Evolutionary conservation across 2,329 filamentous ascomycete species (phyloP).

Genomic region (Calonectria crousiana): DNA sequence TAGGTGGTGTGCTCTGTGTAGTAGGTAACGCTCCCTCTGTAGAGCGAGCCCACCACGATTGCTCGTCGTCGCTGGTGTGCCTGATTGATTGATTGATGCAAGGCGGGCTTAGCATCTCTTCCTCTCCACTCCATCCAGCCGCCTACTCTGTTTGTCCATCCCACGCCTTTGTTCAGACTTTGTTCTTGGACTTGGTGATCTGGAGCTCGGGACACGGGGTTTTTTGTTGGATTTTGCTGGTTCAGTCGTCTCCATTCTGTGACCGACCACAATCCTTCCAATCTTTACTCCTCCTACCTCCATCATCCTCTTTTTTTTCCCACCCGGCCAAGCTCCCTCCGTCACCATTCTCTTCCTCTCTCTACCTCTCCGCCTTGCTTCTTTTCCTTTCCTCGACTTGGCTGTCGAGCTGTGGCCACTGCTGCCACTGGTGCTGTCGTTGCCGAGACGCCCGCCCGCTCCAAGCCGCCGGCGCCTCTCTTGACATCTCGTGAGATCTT

Average conservation of each 20-base stretch:
- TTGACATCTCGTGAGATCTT: slow-evolving; percentile 25
- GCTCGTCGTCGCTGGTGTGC: slow-evolving; percentile 18
- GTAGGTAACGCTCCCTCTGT: slow-evolving; percentile 8
- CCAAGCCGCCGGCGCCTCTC: slow-evolving; percentile 2
- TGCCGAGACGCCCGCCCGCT: slow-evolving; percentile 25
- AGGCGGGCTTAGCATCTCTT: slow-evolving; percentile 22
- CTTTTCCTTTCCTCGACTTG: slow-evolving; percentile 13
- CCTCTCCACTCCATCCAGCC: slow-evolving; percentile 17
- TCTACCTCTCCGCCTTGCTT: slow-evolving; percentile 9
- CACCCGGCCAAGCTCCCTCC: slow-evolving; percentile 6
- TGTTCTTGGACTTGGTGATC: slow-evolving; percentile 9
- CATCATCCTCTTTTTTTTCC: slow-evolving; percentile 19
- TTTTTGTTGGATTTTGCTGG: slow-evolving; percentile 16
- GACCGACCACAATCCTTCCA: slow-evolving; percentile 12
- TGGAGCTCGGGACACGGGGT: slow-evolving; percentile 6
- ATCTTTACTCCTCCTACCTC: slow-evolving; percentile 20
- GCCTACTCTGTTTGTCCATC: not conserved
- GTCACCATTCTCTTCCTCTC: not conserved
- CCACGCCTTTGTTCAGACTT: slow-evolving; percentile 20
- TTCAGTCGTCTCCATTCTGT: slow-evolving; percentile 14
- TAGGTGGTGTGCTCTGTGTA: not conserved
- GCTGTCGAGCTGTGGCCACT: slow-evolving; percentile 22
- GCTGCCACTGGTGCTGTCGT: slow-evolving; percentile 21
- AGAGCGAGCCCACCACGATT: not conserved
- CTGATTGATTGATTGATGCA: slow-evolving; percentile 29